Conservation (phyloP, 768 basidiomycete genomes). For the Podaxis pistillaris region DNA sequence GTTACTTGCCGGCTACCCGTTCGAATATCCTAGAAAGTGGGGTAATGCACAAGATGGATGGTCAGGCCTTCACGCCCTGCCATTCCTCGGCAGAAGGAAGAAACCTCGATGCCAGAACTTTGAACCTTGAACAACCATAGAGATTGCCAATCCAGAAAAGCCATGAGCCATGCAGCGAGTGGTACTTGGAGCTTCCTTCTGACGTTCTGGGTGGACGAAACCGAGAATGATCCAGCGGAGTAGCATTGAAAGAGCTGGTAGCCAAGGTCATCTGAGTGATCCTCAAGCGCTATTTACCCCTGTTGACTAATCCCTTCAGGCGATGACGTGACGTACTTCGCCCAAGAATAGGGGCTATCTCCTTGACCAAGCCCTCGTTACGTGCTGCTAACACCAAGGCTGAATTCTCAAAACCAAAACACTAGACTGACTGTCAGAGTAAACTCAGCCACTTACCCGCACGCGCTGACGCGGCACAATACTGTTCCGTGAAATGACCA, state of each 20-base stretch:
- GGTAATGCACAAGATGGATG: background rate
- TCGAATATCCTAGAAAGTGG: background rate
- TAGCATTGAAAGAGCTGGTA: background rate
- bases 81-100: slow-evolving; percentile 3
- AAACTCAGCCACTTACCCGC: too few species aligned
- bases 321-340: background rate
- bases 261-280: slow-evolving; percentile 1
- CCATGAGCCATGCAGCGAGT: background rate
- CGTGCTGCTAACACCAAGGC: too few species aligned
- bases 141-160: background rate
- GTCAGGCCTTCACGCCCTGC: background rate
- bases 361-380: background rate
- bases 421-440: too few species aligned
- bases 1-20: slow-evolving; percentile 3
- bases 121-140: background rate
- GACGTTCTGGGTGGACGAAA: background rate
- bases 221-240: slow-evolving; percentile 14
- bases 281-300: background rate
- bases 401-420: too few species aligned
- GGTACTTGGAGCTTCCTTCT: background rate
- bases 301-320: background rate
- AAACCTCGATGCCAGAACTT: slow-evolving; percentile 6
- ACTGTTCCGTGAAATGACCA: too few species aligned
- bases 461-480: too few species aligned
- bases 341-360: background rate